Evolutionary conservation across 2,329 filamentous ascomycete species (phyloP).

Genomic region (Cercospora berteroae): DNA sequence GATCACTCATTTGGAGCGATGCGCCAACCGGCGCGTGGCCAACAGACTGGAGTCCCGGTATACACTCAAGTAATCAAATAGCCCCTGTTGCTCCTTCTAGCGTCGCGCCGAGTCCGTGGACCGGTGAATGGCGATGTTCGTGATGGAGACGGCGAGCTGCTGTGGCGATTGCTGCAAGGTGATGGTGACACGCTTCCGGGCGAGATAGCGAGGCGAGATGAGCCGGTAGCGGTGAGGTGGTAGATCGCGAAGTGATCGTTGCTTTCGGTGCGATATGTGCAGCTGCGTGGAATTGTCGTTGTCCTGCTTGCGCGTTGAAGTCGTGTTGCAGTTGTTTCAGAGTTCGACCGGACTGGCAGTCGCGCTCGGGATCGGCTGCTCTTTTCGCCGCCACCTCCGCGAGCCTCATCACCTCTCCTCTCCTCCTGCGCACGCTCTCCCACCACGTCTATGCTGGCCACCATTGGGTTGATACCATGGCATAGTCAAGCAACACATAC

Average conservation of each 20-base stretch:
- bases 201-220: background rate
- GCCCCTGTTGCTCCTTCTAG: background rate
- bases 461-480: background rate
- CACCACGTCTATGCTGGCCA: background rate
- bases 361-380: background rate
- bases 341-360: slow-evolving; percentile 3
- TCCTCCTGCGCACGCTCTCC: background rate
- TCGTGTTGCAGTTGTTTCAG: slow-evolving; percentile 3
- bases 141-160: background rate
- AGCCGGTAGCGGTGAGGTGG: no score
- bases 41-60: no score
- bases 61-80: background rate
- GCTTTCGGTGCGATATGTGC: background rate
- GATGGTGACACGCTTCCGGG: background rate
- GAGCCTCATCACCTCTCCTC: background rate
- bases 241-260: no score
- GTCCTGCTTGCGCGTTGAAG: background rate
- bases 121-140: background rate
- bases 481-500: background rate
- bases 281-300: background rate
- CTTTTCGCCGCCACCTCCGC: background rate
- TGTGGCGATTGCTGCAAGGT: background rate
- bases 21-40: slow-evolving; percentile 25
- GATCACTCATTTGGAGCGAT: slow-evolving; percentile 70
- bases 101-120: background rate